Evolutionary conservation across 495 filamentous ascomycete species (phyloP).

Genomic region (Hypoxylon trugodes): DNA sequence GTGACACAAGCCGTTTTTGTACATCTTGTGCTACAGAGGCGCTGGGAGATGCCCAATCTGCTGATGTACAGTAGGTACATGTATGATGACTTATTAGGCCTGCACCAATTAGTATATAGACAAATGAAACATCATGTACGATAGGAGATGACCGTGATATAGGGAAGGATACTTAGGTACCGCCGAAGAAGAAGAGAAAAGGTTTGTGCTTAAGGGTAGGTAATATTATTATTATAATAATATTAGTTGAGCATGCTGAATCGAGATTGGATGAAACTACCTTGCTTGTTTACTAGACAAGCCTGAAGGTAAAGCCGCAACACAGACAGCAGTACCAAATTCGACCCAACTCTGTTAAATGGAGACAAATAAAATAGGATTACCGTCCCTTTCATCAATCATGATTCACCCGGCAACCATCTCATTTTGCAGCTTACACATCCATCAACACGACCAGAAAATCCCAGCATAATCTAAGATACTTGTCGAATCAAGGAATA

Average conservation of each 20-base stretch:
- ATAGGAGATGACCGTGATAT: too few relatives aligned
- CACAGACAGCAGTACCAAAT: conserved; percentile 25
- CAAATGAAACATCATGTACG: conserved; percentile 18
- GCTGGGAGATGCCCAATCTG: conserved; percentile 13
- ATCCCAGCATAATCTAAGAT: too few relatives aligned
- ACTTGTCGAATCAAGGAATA: conserved; percentile 18
- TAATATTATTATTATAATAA: conserved; percentile 9
- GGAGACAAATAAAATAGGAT: conserved; percentile 27
- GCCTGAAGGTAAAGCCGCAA: conserved; percentile 9
- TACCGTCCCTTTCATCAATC: conserved; percentile 26
- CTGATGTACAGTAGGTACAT: too few relatives aligned
- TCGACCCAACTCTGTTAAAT: conserved; percentile 18
- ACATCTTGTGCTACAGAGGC: conserved; percentile 22
- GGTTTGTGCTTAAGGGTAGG: not conserved
- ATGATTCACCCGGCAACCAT: conserved; percentile 39
- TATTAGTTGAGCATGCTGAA: not conserved
- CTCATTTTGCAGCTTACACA: conserved; percentile 19
- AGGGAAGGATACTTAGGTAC: too few relatives aligned
- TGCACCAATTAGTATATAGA: conserved; percentile 12
- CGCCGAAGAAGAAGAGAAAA: too few relatives aligned
- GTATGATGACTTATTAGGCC: conserved; percentile 1
- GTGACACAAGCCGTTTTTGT: conserved; percentile 2
- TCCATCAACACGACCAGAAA: conserved; percentile 1
- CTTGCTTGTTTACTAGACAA: conserved; percentile 24
- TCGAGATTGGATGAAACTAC: conserved; percentile 8